A percentile compares a stretch with the other conserved stretches of the same genome.
These are phyloP conservation scores for Talaromyces albobiverticillius DNA, from an alignment of 2,329 filamentous ascomycete genomes.

Conservation along the genomic window DNA sequence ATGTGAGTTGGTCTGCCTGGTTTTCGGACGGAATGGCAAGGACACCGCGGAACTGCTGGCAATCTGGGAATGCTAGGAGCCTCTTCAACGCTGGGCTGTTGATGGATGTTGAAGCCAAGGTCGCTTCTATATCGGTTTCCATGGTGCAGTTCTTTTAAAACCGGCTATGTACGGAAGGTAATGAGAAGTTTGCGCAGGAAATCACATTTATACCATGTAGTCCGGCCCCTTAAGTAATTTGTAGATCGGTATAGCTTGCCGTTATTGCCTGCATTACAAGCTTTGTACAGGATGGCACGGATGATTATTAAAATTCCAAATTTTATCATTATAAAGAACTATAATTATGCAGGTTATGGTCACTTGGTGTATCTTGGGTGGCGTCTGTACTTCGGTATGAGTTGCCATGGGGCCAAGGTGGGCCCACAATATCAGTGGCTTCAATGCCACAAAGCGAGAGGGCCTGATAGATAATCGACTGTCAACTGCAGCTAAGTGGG, in stretches of 20 bases:
- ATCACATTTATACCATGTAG: neutral
- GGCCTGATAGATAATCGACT: neutral
- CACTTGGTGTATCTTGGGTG: neutral
- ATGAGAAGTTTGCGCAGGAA: neutral
- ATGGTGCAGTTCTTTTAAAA: neutral
- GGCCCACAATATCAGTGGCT: neutral
- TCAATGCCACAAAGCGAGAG: neutral
- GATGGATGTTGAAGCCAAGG: neutral
- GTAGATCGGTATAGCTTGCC: constrained; percentile 4
- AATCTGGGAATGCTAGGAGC: neutral
- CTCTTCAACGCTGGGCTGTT: neutral
- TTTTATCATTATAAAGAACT: neutral
- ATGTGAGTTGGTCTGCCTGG: constrained; percentile 4
- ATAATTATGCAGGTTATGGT: neutral
- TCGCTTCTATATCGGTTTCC: neutral
- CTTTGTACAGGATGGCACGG: too few species aligned
- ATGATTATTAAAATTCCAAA: too few species aligned
- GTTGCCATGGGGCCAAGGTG: neutral
- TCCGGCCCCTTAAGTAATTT: neutral
- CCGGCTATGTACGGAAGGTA: neutral
- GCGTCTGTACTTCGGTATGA: constrained; percentile 1
- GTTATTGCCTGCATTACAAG: neutral
- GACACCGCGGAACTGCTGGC: constrained; percentile 1
- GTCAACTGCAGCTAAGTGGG: neutral
- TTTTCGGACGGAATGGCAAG: neutral